Conservation (phyloP, 2,329 filamentous ascomycete species). For the Aureobasidium sp. region DNA sequence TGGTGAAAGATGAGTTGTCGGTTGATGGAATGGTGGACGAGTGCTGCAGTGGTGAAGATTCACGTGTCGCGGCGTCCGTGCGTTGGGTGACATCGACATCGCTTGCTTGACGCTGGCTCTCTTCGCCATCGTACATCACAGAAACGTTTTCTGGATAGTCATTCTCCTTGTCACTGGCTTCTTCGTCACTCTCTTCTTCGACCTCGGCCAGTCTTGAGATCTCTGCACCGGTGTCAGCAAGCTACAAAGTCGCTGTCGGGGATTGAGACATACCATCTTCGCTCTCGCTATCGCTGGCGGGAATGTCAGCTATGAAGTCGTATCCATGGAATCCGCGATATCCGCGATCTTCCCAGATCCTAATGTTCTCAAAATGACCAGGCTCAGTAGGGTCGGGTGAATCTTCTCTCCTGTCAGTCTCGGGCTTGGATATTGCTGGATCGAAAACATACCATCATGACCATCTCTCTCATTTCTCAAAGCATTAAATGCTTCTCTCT, state of each 20-base stretch:
- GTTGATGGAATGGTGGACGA: not conserved
- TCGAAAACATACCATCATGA: not conserved
- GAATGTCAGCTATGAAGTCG: not conserved
- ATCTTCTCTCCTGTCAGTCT: no score
- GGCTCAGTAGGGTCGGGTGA: no score
- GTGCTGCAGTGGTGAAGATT: not conserved
- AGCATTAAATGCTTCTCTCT: not conserved
- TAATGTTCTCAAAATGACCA: no score
- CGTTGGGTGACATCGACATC: not conserved
- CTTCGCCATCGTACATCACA: not conserved
- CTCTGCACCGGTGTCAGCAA: no score
- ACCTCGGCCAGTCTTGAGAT: not conserved
- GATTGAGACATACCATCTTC: not conserved
- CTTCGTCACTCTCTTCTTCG: not conserved
- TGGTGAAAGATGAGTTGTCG: not conserved
- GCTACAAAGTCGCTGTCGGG: no score
- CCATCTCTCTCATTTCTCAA: not conserved
- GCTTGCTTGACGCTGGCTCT: not conserved
- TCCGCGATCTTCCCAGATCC: not conserved
- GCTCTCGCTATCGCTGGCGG: not conserved
- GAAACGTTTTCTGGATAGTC: not conserved
- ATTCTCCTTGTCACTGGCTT: slow-evolving; percentile 1
- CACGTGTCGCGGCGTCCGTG: slow-evolving; percentile 1
- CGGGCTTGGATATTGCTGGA: no score
- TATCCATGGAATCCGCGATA: no score